phyloP scores from a whole-genome alignment of 78 protist species.

The Dictyostelium capitatum region DNA sequence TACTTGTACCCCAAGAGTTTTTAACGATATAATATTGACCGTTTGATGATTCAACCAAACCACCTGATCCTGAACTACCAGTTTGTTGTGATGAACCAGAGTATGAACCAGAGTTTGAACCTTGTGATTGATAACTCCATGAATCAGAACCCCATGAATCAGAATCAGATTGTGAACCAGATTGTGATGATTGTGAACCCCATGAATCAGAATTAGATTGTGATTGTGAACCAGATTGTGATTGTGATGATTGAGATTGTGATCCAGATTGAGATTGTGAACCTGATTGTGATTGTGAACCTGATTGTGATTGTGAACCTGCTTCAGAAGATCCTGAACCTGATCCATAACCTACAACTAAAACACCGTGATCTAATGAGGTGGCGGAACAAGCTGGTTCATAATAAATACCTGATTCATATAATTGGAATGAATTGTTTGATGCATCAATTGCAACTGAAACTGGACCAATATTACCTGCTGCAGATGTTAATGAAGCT shows the following conservation, averaged over 20 bases:
- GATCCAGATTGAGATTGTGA: background rate
- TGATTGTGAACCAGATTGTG: too few relatives aligned
- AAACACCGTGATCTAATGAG: constrained; percentile 92
- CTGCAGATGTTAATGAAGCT: constrained; percentile 56
- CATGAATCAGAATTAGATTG: background rate
- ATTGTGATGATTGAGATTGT: too few relatives aligned
- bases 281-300: too few relatives aligned
- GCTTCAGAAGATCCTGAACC: background rate
- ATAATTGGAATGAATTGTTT: constrained; percentile 89
- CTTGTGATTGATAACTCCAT: too few relatives aligned
- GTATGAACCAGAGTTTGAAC: background rate
- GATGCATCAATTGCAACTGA: constrained; percentile 95
- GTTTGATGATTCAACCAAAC: background rate
- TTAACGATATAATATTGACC: constrained; percentile 90
- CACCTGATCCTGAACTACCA: constrained; percentile 9
- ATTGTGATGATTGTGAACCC: too few relatives aligned
- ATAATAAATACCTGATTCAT: constrained; percentile 87
- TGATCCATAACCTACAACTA: constrained; percentile 89
- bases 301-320: background rate
- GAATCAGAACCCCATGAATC: background rate
- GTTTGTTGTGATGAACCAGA: too few relatives aligned
- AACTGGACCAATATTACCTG: constrained; percentile 73
- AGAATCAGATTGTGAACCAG: background rate
- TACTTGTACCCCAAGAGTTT: constrained; percentile 95
- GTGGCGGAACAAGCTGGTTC: constrained; percentile 81